Percentiles rank a stretch among this genome's conserved stretches.
phyloP scores from a whole-genome alignment of 164 flowering plant species.

The Buxus sempervirens region DNA sequence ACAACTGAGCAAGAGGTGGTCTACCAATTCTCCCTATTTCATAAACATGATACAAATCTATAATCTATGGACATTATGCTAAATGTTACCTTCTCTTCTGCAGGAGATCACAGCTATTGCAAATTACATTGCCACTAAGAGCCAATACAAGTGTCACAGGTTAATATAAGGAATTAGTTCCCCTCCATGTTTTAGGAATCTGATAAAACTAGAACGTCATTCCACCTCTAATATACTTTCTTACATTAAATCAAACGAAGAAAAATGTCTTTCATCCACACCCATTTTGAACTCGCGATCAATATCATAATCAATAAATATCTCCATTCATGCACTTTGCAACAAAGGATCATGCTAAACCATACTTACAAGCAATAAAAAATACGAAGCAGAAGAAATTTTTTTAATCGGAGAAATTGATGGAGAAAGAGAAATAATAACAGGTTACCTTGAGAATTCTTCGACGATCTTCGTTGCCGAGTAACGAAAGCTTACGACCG shows the following conservation, averaged over 20 bases:
- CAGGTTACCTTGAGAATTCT: conserved; percentile 59
- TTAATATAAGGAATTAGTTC: background rate
- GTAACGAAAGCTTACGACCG: conserved; percentile 72
- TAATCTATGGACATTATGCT: too few relatives aligned
- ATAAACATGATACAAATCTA: too few relatives aligned
- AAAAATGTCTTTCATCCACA: too few relatives aligned
- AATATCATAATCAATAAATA: too few relatives aligned
- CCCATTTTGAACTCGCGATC: too few relatives aligned
- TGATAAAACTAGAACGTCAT: too few relatives aligned
- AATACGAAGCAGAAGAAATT: background rate
- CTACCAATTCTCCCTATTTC: too few relatives aligned
- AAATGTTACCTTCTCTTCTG: too few relatives aligned
- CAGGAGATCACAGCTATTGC: background rate
- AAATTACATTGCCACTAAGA: background rate
- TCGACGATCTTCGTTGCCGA: conserved; percentile 44
- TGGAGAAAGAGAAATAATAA: background rate
- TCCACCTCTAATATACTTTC: background rate
- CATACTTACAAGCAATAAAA: background rate
- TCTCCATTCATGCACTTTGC: too few relatives aligned
- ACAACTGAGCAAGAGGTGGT: too few relatives aligned
- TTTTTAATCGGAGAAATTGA: background rate
- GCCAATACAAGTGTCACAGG: background rate
- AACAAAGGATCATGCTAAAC: too few relatives aligned
- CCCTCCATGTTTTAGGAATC: background rate
- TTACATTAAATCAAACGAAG: too few relatives aligned